Base-by-base conservation (phyloP, 345 rosid species). In the Euphorbia lathyris region DNA sequence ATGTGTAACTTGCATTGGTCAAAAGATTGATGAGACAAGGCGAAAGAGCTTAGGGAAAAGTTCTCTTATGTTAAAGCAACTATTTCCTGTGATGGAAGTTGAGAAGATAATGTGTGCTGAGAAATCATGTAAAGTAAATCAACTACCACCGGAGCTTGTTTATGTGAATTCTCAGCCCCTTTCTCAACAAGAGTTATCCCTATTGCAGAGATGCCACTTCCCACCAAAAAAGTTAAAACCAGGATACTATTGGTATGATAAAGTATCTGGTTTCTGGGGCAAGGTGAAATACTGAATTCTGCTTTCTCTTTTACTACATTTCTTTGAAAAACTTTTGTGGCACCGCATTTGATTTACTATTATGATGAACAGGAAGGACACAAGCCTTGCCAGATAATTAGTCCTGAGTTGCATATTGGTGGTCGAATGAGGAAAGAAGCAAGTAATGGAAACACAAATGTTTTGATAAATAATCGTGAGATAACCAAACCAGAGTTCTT, bases 201-300 rank as follows among this genome's bases (percentile, higher is more conserved):
- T 1, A 50, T 62, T 95, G 86, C 97, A 79, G 82, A 78, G 71
- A 78, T 87, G 93, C 58, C 36, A 53, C 67, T 73, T 82, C 78
- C 97, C 93, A 29, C 99, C 99, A 1, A 87, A 80, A 73, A 87
- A 80, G 58, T 81, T 95, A 19, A 85, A 75, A 69, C 97, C 96
- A 0, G 99, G 99, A 43, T 0, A 0, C 70, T 92, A 92, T 84
- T 90, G 99, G 97, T 95, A 95, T 61, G 99, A 95, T 72, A 87
- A 73, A 84, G 76, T 72, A 16, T 79, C 90, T 73, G 97, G 99
- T 63, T 85, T 81, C 8, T 95, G 99, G 99, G 99, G 97, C 77
- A 85, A 86, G 99, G 98, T 94, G 78, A 79, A 14, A 69, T 47
- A 61, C 58, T 68, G 34, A 67, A 65, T 23, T 60, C 25, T 60